Evolutionary conservation across 2,329 filamentous ascomycete species (phyloP), one percentile per base, ranked within the genome.

Genomic region (Aureobasidium sp.): DNA sequence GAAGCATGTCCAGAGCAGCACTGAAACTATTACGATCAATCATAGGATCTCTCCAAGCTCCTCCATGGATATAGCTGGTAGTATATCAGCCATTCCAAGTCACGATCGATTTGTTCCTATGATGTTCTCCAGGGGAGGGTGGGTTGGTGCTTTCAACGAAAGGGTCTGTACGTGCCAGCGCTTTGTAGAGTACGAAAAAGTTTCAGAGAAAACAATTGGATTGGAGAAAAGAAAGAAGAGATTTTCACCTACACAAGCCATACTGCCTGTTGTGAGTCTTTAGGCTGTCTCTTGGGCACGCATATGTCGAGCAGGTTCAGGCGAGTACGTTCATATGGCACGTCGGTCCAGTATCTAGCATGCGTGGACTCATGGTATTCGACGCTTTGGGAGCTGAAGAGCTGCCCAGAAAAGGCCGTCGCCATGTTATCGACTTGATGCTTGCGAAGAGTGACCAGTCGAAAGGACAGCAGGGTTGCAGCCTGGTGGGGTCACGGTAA

Each of bases 41-140:
- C n/a, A 68, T 64, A 3, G 78, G 78, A 64, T 80, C 79, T 65
- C 75, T 75, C 78, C 78, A 81, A 62, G 78, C 78, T 65, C 79
- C 79, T 69, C 79, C 79, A 69, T 80, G 79, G 67, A 80, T 68
- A 69, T 77, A 80, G 65, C 76, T 73, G 42, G 8, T 36, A 9
- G 39, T 3, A 11, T 31, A 27, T 55, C 37, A 42, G 37, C 36
- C 37, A 25, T 20, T 20, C 37, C 36, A n/a, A 15, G 22, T 14
- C 15, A 7, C 17, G 11, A 53, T 41, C 1, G 37, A 37, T 14
- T 6, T 8, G 17, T 3, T 14, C 15, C 15, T 11, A 14, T 17
- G 25, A 20, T 20, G 20, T 15, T 44, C 42, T 9, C 11, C 11
- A 22, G 27, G 15, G 8, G 8, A 31, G 31, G 45, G 15, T 9